phyloP scores from a whole-genome alignment of 306 rosid genomes.

The Dicorynia guianensis region DNA sequence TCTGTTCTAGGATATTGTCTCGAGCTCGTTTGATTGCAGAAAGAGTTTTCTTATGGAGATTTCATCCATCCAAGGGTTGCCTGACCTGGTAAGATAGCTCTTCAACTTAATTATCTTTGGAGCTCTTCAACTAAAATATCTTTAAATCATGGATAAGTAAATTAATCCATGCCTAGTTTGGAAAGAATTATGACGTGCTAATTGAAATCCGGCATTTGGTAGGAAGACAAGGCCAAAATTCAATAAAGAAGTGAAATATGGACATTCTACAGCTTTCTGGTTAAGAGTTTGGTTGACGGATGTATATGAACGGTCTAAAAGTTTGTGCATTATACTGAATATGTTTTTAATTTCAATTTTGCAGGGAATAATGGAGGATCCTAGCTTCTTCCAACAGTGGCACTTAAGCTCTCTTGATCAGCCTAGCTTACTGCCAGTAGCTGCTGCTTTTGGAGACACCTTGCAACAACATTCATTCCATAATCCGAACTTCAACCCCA shows the following conservation, averaged over 20 bases:
- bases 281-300: conserved; percentile 20
- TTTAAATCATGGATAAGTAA: neutral
- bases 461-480: conserved; percentile 56
- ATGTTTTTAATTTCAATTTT: neutral
- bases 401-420: conserved; percentile 64
- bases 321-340: neutral
- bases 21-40: conserved; percentile 34
- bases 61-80: conserved; percentile 55
- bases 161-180: neutral
- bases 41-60: conserved; percentile 60
- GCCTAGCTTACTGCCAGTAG: conserved; percentile 52
- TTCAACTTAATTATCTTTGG: conserved; percentile 5
- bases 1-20: conserved; percentile 42
- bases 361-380: conserved; percentile 76
- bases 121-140: conserved; percentile 11
- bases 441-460: conserved; percentile 67
- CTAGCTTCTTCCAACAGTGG: conserved; percentile 66
- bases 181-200: neutral
- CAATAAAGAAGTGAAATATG: neutral
- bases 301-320: neutral
- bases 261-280: neutral
- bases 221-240: neutral
- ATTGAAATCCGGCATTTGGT: neutral
- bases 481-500: conserved; percentile 52
- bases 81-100: conserved; percentile 68